A percentile compares a stretch with the other conserved stretches of the same genome.
These are phyloP conservation scores for Xanthoconium purpureum DNA, from an alignment of 768 basidiomycete genomes.

Conservation along the genomic window DNA sequence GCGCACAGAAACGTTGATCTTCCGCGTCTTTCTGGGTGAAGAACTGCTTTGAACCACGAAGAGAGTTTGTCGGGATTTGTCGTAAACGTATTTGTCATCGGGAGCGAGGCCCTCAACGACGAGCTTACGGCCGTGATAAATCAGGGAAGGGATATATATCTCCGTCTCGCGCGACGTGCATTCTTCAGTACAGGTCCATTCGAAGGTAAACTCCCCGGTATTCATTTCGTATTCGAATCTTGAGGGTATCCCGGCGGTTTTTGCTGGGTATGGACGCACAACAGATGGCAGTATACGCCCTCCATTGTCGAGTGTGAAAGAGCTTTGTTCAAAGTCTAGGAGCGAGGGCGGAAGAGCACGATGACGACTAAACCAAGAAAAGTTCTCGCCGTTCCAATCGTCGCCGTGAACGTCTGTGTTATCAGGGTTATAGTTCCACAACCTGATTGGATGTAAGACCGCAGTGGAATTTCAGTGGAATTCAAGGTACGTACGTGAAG, in stretches of 20 bases:
- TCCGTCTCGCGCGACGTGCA: conserved; percentile 64
- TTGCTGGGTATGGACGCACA: conserved; percentile 89
- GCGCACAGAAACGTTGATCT: conserved; percentile 51
- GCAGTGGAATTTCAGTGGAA: neutral
- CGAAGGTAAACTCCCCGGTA: conserved; percentile 60
- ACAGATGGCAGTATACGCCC: conserved; percentile 72
- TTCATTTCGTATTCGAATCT: conserved; percentile 76
- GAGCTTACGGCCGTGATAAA: conserved; percentile 56
- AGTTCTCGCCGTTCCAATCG: conserved; percentile 95
- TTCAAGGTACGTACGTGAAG: conserved; percentile 67
- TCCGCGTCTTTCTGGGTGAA: conserved; percentile 45
- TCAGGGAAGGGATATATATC: conserved; percentile 68
- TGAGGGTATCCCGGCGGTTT: conserved; percentile 82
- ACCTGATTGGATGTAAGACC: conserved; percentile 38
- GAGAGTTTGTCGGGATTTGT: conserved; percentile 68
- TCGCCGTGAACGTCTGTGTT: conserved; percentile 82
- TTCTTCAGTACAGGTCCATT: conserved; percentile 46
- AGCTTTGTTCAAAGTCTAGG: conserved; percentile 56
- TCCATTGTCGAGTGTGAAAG: conserved; percentile 78
- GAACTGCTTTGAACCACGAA: conserved; percentile 53
- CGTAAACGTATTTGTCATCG: conserved; percentile 55
- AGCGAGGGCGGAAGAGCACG: conserved; percentile 56
- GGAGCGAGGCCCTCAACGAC: conserved; percentile 53
- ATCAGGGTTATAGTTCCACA: conserved; percentile 93
- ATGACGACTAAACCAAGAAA: conserved; percentile 82